Evolutionary conservation across 768 basidiomycete species (phyloP), one percentile per base, ranked within the genome.

Genomic region (Rhodotorula babjevae): DNA sequence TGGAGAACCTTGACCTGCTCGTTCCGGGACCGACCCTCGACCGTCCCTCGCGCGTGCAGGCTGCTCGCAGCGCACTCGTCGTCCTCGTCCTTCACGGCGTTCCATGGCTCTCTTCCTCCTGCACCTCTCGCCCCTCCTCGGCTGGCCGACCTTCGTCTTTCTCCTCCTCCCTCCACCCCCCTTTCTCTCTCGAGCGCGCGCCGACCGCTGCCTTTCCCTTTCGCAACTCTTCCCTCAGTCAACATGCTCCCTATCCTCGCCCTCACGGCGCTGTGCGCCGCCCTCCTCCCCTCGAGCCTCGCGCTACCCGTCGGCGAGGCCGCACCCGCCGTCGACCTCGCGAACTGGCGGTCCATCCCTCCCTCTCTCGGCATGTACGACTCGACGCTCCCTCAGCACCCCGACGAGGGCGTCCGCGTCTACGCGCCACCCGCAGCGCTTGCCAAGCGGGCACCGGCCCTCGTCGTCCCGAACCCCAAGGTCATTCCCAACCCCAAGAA

Each of bases 381-480:
- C 59, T 25, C 59, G 12, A 36, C 59, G 6, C 33, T 59, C 36
- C 33, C 36, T 0, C 15, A n/a, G 10, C 59, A 40, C 12, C 19
- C 58, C 23, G 25, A 42, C 7, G 11, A 14, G 27, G 7, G n/a
- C 40, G 27, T 25, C 58, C 36, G 25, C 40, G 42, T 44, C 40
- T 4, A 21, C 4, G 33, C 56, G 29, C 31, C 31, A 16, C 4
- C 29, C 7, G 29, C 55, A 3, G 29, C 29, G 18, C 56, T 11
- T 8, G 31, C 33, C 56, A 57, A 27, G 33, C 31, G 56, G 18
- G n/a, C 10, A 40, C 25, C 7, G 27, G 47, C 6, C 60, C 63
- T 27, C 11, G 50, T 72, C 23, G 25, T 72, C 36, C 36, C 46
- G 36, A 72, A 72, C 33, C 71, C 71, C 16, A 72, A 71, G 58